Evolutionary conservation across 768 basidiomycete genomes (phyloP), one percentile per base, ranked within the genome.

Genomic region (Suillus brevipes): DNA sequence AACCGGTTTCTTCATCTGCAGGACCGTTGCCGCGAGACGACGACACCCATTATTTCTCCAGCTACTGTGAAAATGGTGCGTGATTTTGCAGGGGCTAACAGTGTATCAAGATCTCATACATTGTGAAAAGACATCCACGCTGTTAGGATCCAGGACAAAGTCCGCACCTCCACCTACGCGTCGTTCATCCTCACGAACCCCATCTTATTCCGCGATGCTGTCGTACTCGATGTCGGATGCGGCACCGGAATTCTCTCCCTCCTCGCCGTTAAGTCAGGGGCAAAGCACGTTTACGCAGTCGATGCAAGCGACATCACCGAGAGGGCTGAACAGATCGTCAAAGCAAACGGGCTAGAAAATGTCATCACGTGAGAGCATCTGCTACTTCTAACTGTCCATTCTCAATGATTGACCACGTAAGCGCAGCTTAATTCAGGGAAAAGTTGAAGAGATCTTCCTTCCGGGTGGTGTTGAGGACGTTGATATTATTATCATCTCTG

Each of bases 151-250:
- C 91, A 94, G 72, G 97, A 99, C 74, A 90, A 90, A 81, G 92
- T 96, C 57, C 86, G 97, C 62, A 99, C 97, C 2, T 88, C 95
- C 28, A 89, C 94, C 1, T 99, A 99, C 75, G 94, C 94, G 13
- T 85, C 90, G 23, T 99, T 93, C 78, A 96, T 98, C 75, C 81
- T 96, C 34, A 87, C 85, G 7, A 95, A 90, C 74, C 90, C 94
- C 0, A 73, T 82, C 7, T 78, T 95, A 14, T 97, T 98, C 82
- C 85, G 86, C 63, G 91, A 89, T 67, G 92, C 94, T 20, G 77
- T 90, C 59, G 97, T 99, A 6, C 87, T 99, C 65, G 97, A 98
- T 70, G 95, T 98, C 31, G 97, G 97, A 6, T 99, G 97, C 70
- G 97, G 97, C 1, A 97, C 96, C 0, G 94, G 96, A 2, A 95